Evolutionary conservation across 164 flowering plant genomes (phyloP).

Genomic region (Vitis amurensis): DNA sequence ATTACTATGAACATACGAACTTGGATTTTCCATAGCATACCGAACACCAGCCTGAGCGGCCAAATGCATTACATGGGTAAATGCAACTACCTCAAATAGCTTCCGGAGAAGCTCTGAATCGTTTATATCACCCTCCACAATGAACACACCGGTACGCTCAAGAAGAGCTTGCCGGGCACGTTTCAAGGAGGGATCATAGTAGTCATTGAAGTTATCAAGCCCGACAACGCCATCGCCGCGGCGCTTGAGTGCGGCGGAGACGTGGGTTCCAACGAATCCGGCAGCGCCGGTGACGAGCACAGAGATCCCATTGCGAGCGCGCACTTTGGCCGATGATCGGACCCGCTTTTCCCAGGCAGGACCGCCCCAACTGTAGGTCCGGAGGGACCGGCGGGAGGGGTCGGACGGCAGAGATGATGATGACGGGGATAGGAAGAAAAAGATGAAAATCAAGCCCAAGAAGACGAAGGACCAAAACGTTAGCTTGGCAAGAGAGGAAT

Average conservation of each 20-base stretch:
- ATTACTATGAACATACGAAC: slow-evolving; percentile 88
- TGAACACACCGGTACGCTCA: slow-evolving; percentile 66
- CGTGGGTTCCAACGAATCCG: slow-evolving; percentile 91
- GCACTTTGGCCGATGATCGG: slow-evolving; percentile 59
- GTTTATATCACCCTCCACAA: slow-evolving; percentile 92
- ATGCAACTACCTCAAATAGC: slow-evolving; percentile 73
- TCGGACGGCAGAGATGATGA: slow-evolving; percentile 40
- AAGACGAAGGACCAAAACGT: slow-evolving; percentile 66
- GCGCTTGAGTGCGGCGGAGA: slow-evolving; percentile 68
- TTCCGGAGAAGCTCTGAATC: slow-evolving; percentile 58
- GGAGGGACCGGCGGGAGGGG: slow-evolving; percentile 50
- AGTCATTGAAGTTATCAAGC: slow-evolving; percentile 78
- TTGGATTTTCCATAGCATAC: slow-evolving; percentile 90
- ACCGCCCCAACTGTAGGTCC: slow-evolving; percentile 54
- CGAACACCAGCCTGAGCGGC: slow-evolving; percentile 97
- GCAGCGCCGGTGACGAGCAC: slow-evolving; percentile 95
- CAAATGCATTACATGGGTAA: slow-evolving; percentile 89
- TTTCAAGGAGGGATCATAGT: slow-evolving; percentile 77
- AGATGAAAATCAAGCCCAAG: slow-evolving; percentile 48
- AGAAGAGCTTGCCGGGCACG: slow-evolving; percentile 70
- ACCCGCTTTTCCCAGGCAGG: slow-evolving; percentile 74
- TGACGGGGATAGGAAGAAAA: slow-evolving; percentile 59
- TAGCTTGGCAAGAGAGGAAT: slow-evolving; percentile 61
- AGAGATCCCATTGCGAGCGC: slow-evolving; percentile 54
- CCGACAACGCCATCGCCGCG: slow-evolving; percentile 94